A percentile compares a stretch with the other conserved stretches of the same genome.
These are phyloP conservation scores for Dryas integrifolia DNA, from an alignment of 331 rosid genomes.

Conservation along the genomic window DNA sequence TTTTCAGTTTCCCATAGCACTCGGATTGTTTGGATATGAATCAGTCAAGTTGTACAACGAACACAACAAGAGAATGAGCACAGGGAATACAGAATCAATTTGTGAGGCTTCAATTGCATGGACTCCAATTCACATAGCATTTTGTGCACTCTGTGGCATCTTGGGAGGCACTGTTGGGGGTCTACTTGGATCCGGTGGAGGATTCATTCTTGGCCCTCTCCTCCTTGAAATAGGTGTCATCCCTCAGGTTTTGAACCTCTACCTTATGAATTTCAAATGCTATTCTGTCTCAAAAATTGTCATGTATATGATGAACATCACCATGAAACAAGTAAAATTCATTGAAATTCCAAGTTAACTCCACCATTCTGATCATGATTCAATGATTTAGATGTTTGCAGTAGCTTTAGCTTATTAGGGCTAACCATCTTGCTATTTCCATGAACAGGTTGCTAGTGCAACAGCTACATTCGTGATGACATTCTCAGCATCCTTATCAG, in stretches of 20 bases:
- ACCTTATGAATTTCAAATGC: background rate
- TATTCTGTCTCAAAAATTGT: too few relatives aligned
- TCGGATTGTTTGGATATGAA: constrained; percentile 71
- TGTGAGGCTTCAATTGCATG: constrained; percentile 91
- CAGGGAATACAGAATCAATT: constrained; percentile 55
- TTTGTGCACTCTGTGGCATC: constrained; percentile 82
- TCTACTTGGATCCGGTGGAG: constrained; percentile 89
- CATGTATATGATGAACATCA: too few relatives aligned
- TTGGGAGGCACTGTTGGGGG: constrained; percentile 94
- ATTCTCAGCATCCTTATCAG: constrained; percentile 86
- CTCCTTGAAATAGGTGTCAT: constrained; percentile 90
- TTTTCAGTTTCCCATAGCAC: constrained; percentile 70
- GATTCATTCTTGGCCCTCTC: constrained; percentile 86
- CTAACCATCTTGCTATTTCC: background rate
- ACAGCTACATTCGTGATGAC: constrained; percentile 95
- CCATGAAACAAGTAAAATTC: background rate
- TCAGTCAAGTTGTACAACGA: constrained; percentile 65
- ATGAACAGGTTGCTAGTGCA: constrained; percentile 82
- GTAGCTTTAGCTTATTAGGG: background rate
- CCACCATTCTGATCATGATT: too few relatives aligned
- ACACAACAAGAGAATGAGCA: constrained; percentile 51
- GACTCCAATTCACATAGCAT: constrained; percentile 55
- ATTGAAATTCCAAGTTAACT: too few relatives aligned
- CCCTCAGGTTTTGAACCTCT: constrained; percentile 52
- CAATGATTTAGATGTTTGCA: too few relatives aligned